Percentiles rank a stretch among this genome's conserved stretches.
These are phyloP conservation scores for Neurospora sp. DNA, from an alignment of 495 filamentous ascomycete genomes.

Conservation along the genomic window DNA sequence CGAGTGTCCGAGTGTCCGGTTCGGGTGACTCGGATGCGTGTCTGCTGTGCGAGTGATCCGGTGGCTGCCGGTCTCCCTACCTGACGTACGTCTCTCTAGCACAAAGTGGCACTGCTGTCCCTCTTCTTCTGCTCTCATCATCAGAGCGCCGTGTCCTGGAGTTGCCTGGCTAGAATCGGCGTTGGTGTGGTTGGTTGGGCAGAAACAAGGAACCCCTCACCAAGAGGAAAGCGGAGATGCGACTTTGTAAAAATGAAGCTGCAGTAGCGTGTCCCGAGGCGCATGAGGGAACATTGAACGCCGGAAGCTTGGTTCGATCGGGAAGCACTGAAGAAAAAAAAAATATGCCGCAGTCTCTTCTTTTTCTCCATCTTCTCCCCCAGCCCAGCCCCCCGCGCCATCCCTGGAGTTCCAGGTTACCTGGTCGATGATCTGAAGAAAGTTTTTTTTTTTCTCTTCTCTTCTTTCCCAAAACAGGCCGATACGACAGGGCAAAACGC, in stretches of 20 bases:
- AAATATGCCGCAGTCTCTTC: background rate
- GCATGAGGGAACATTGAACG: background rate
- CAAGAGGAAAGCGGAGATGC: background rate
- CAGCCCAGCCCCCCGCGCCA: background rate
- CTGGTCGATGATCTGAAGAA: background rate
- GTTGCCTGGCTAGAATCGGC: background rate
- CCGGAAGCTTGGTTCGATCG: background rate
- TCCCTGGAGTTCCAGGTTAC: background rate
- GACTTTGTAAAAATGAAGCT: background rate
- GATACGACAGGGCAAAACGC: background rate
- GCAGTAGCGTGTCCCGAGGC: background rate
- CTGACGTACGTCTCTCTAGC: background rate
- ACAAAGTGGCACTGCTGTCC: background rate
- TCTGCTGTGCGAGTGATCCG: background rate
- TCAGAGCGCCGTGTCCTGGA: background rate
- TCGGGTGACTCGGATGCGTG: background rate
- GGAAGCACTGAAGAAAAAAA: background rate
- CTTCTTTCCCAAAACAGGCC: background rate
- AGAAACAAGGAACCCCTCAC: background rate
- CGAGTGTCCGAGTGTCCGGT: background rate
- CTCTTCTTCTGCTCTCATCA: background rate
- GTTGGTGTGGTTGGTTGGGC: background rate
- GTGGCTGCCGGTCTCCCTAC: background rate
- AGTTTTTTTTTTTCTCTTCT: background rate
- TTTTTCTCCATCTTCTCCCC: background rate